These are phyloP conservation scores for Laetiporus sulphureus DNA, from an alignment of 1,284 basidiomycete genomes.

Conservation along the genomic window DNA sequence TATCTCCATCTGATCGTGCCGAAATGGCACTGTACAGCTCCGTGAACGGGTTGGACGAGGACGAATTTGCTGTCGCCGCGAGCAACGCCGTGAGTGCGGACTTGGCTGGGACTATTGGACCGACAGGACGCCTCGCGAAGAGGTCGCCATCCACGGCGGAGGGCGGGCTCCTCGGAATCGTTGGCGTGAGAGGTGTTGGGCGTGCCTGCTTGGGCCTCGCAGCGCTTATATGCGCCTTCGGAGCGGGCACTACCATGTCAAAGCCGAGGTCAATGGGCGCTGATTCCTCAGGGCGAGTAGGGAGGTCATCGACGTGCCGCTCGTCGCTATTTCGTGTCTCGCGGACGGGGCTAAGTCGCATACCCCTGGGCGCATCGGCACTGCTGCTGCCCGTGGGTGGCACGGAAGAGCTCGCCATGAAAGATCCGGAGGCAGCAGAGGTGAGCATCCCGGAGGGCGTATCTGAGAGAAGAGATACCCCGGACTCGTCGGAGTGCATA, in stretches of 20 bases:
- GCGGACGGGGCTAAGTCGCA: constrained; percentile 67
- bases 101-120: constrained; percentile 31
- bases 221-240: too few relatives aligned
- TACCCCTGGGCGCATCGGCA: constrained; percentile 42
- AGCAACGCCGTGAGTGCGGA: constrained; percentile 67
- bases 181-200: constrained; percentile 13
- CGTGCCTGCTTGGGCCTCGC: constrained; percentile 3
- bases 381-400: constrained; percentile 33
- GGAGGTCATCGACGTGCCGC: constrained; percentile 18
- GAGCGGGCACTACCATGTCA: constrained; percentile 37
- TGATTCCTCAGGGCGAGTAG: constrained; percentile 18
- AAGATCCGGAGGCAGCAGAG: constrained; percentile 40
- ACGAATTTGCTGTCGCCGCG: constrained; percentile 45
- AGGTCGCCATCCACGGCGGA: constrained; percentile 12
- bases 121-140: constrained; percentile 49
- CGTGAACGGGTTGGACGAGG: constrained; percentile 73
- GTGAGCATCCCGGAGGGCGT: constrained; percentile 40
- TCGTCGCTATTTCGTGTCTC: constrained; percentile 35
- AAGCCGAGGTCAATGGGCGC: constrained; percentile 34
- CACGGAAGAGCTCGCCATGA: constrained; percentile 38
- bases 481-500: constrained; percentile 49
- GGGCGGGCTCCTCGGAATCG: constrained; percentile 1
- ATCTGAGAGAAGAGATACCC: constrained; percentile 46
- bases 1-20: constrained; percentile 59
- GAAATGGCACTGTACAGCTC: constrained; percentile 79